phyloP scores from a whole-genome alignment of 2,329 filamentous ascomycete genomes.

The Akanthomyces uredinophilus region DNA sequence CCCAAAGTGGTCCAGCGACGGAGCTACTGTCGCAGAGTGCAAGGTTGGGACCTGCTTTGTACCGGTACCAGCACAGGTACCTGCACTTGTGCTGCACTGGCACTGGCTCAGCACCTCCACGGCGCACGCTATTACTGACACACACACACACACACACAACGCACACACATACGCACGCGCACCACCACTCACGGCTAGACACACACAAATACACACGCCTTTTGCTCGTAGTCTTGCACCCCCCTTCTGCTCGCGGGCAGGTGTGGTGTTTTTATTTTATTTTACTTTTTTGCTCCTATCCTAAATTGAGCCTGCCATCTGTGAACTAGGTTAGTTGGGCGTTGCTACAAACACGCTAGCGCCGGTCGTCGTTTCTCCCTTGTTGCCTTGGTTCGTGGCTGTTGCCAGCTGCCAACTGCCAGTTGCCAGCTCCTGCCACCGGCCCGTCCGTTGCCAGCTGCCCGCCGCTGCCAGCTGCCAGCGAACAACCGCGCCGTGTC shows the following conservation, averaged over 20 bases:
- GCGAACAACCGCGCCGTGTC: slow-evolving; percentile 1
- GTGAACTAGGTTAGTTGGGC: not conserved
- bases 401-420: not conserved
- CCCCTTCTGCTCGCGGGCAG: not conserved
- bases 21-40: slow-evolving; percentile 7
- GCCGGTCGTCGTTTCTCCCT: not conserved
- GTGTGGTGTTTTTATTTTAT: not conserved
- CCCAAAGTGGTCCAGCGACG: slow-evolving; percentile 5
- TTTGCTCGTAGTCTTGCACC: slow-evolving; percentile 1
- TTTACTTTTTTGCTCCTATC: not conserved
- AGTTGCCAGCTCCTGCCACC: not conserved
- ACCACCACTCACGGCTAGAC: not conserved
- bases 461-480: not conserved
- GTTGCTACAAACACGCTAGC: not conserved
- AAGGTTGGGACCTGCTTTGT: not conserved
- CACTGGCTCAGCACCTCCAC: not conserved
- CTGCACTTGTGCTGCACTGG: not conserved
- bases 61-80: slow-evolving; percentile 5
- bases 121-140: slow-evolving; percentile 1
- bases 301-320: not conserved
- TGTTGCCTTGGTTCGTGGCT: not conserved
- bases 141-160: not conserved
- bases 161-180: slow-evolving; percentile 2
- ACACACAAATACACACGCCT: slow-evolving; percentile 8
- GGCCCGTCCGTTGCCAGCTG: not conserved